A percentile compares a stretch with the other conserved stretches of the same genome.
These are phyloP conservation scores for Podospora bellae-mahoneyi DNA, from an alignment of 495 filamentous ascomycete species.

Conservation along the genomic window DNA sequence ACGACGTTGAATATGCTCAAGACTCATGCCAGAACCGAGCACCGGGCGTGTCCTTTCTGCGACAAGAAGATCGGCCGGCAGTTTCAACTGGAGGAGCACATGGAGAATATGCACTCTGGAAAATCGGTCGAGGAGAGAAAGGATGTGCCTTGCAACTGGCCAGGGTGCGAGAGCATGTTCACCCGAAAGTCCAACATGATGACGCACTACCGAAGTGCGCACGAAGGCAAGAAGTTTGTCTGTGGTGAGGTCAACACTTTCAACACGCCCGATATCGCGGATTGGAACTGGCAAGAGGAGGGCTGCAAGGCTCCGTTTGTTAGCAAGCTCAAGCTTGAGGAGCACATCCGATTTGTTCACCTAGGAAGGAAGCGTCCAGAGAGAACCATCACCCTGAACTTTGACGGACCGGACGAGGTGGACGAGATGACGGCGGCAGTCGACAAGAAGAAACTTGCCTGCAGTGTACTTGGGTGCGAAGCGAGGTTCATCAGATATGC, in stretches of 20 bases:
- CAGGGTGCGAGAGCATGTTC: conserved; percentile 67
- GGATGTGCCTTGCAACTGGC: conserved; percentile 58
- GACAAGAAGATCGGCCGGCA: conserved; percentile 57
- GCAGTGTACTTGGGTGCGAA: conserved; percentile 18
- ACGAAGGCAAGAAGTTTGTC: conserved; percentile 66
- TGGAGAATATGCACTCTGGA: conserved; percentile 65
- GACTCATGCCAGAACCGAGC: conserved; percentile 63
- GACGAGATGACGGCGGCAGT: conserved; percentile 35
- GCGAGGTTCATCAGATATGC: conserved; percentile 63
- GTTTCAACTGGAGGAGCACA: conserved; percentile 61
- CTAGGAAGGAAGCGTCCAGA: conserved; percentile 53
- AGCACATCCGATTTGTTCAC: conserved; percentile 76
- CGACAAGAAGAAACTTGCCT: conserved; percentile 16
- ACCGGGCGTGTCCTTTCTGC: conserved; percentile 69
- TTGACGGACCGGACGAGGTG: conserved; percentile 13
- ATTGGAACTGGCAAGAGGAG: conserved; percentile 58
- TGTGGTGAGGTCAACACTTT: conserved; percentile 65
- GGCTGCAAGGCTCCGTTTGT: conserved; percentile 68
- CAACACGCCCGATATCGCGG: conserved; percentile 53
- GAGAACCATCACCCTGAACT: conserved; percentile 34
- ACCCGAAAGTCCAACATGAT: conserved; percentile 75
- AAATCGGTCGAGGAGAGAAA: conserved; percentile 59
- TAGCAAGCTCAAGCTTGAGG: conserved; percentile 71
- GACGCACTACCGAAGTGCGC: conserved; percentile 70
- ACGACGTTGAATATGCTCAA: conserved; percentile 66